Base-by-base conservation (phyloP, 495 filamentous ascomycete species). In the Podospora fimiseda region DNA sequence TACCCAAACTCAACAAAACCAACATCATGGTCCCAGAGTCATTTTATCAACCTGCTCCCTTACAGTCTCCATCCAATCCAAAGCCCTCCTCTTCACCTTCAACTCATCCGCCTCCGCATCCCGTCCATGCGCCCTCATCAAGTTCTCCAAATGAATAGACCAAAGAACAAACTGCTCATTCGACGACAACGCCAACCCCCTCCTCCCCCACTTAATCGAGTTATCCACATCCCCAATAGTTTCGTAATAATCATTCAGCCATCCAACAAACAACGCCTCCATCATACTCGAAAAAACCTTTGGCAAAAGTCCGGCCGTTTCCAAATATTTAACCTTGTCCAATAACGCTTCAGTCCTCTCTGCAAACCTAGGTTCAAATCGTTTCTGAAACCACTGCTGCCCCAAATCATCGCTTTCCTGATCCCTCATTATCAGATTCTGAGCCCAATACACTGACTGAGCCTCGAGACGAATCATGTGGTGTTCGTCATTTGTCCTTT, bases 171-270 rank as follows among this genome's bases (percentile, higher is more conserved):
- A 67, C 50, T 67, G 60, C 58, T 63, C 62, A 9, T 63, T 54
- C 1, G 43, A 48, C 11, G 56, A 50, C 38, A 67, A 16, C 1
- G 42, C 43, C 6, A 67, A 45, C 2, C 62, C 64, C 13, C 43
- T 14, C 2, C 52, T 53, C 2, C 47, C 56, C 57, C 57, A 65
- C 19, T 50, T 44, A 19, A 65, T 55, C 1, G 55, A 52, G 13
- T 54, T 36, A 1, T 56, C 56, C 64, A 62, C 63, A 19, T 63
- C 50, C 20, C 46, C 41, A 2, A 51, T 21, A 8, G 53, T 55
- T 54, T 65, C 58, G 44, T 61, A 65, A 15, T 61, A 67, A 23
- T 67, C 62, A 22, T 48, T 50, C 24, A 67, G 39, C 62, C 62
- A 65, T 3, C 64, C 64, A 13, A 61, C 42, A 18, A 47, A 58